A percentile compares a stretch with the other conserved stretches of the same genome.
These are phyloP conservation scores for Lentinula sp. DNA, from an alignment of 768 basidiomycete species.

Conservation along the genomic window DNA sequence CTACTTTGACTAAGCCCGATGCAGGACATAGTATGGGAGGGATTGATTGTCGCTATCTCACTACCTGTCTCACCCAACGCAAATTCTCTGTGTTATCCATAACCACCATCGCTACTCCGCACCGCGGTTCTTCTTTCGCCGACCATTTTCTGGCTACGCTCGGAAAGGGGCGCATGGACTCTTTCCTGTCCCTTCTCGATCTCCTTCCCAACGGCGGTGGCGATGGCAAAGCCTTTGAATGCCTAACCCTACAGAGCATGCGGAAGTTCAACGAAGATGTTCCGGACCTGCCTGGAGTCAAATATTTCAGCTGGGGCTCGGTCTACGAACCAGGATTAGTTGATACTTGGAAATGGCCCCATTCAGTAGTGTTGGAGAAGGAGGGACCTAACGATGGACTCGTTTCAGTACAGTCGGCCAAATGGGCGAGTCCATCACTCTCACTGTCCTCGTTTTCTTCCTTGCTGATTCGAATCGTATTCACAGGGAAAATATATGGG, in stretches of 20 bases:
- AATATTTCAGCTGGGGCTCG: constrained; percentile 96
- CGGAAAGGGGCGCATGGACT: constrained; percentile 62
- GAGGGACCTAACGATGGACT: constrained; percentile 95
- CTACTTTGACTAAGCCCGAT: constrained; percentile 7
- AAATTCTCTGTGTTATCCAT: constrained; percentile 80
- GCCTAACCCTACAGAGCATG: constrained; percentile 83
- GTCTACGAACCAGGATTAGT: constrained; percentile 83
- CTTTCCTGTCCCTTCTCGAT: constrained; percentile 69
- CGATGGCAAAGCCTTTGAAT: constrained; percentile 91
- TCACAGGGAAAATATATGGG: constrained; percentile 85
- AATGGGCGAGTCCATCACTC: constrained; percentile 52
- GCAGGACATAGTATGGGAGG: constrained; percentile 53
- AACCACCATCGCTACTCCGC: constrained; percentile 94
- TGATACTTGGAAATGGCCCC: constrained; percentile 87
- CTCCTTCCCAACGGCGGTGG: constrained; percentile 89
- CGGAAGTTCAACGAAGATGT: constrained; percentile 82
- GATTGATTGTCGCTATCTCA: constrained; percentile 87
- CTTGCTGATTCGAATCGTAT: not conserved
- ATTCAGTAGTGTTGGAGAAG: constrained; percentile 74
- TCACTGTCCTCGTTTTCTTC: not conserved
- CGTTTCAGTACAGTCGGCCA: constrained; percentile 80
- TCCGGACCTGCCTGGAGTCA: constrained; percentile 69
- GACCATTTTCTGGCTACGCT: constrained; percentile 80
- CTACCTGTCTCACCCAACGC: constrained; percentile 67
- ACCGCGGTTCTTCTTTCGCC: constrained; percentile 90